Percentiles rank a stretch among this genome's conserved stretches.
These are phyloP conservation scores for Solanum hybrid DNA, from an alignment of 305 asterid species.

Conservation along the genomic window DNA sequence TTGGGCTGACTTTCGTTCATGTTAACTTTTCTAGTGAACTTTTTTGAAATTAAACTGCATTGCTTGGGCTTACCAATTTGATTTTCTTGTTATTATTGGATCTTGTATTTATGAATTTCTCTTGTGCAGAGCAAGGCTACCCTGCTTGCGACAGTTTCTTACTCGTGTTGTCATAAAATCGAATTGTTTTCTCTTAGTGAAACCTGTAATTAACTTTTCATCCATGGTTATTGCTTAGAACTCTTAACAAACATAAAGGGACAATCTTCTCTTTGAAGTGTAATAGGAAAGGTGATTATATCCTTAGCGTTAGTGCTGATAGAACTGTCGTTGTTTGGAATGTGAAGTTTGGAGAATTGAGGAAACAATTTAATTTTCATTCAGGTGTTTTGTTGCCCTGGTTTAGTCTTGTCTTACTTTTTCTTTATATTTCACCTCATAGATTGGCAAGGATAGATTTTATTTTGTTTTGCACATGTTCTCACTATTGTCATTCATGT, in stretches of 20 bases:
- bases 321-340: conserved; percentile 91
- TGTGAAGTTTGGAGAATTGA: conserved; percentile 74
- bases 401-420: background rate
- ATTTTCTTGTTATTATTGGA: too few relatives aligned
- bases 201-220: conserved; percentile 2
- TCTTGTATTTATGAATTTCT: too few relatives aligned
- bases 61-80: too few relatives aligned
- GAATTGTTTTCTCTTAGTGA: background rate
- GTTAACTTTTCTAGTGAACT: too few relatives aligned
- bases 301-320: conserved; percentile 89
- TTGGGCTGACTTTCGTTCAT: too few relatives aligned
- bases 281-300: conserved; percentile 57
- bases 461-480: background rate
- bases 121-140: too few relatives aligned
- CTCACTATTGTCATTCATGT: background rate
- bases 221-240: conserved; percentile 68
- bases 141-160: too few relatives aligned
- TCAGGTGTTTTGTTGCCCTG: conserved; percentile 34
- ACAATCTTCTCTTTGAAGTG: conserved; percentile 58
- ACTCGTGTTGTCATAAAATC: too few relatives aligned
- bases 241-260: conserved; percentile 78
- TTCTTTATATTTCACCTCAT: background rate
- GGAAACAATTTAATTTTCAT: conserved; percentile 79
- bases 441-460: background rate
- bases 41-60: too few relatives aligned